A percentile compares a stretch with the other conserved stretches of the same genome.
phyloP scores from a whole-genome alignment of 1,284 basidiomycete genomes.

The Gymnopus androsaceus region DNA sequence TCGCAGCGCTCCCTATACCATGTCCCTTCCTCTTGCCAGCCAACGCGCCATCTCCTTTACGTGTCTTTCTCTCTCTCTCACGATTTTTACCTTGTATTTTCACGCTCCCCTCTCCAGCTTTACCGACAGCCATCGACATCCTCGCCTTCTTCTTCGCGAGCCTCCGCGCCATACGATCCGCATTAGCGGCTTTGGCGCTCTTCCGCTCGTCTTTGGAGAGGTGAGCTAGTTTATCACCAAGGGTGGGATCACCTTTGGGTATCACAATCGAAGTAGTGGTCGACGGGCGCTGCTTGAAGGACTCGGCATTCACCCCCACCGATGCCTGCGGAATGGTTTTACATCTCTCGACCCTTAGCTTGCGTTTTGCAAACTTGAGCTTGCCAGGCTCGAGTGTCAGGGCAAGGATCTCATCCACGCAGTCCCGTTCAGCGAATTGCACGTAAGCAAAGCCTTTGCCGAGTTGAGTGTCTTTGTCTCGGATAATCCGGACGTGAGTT shows the following conservation, averaged over 20 bases:
- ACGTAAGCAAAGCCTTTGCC: conserved; percentile 99
- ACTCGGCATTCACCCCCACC: conserved; percentile 13
- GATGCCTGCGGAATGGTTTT: conserved; percentile 55
- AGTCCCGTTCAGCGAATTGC: conserved; percentile 81
- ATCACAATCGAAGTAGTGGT: conserved; percentile 31
- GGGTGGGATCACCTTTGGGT: conserved; percentile 78
- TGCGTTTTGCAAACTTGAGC: conserved; percentile 89
- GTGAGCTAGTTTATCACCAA: conserved; percentile 75
- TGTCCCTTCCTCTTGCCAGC: conserved; percentile 31
- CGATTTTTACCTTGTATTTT: conserved; percentile 42
- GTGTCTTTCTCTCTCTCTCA: conserved; percentile 49
- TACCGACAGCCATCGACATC: conserved; percentile 29
- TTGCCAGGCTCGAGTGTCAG: conserved; percentile 62
- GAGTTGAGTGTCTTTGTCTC: conserved; percentile 91
- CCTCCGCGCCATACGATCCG: conserved; percentile 78
- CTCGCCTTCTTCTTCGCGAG: conserved; percentile 86
- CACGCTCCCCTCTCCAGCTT: conserved; percentile 37
- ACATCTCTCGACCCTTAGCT: conserved; percentile 84
- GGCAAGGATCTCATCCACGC: conserved; percentile 84
- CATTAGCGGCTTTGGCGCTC: conserved; percentile 73
- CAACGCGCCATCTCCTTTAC: conserved; percentile 29
- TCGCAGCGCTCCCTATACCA: conserved; percentile 23
- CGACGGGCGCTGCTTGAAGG: conserved; percentile 6
- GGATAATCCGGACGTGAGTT: conserved; percentile 81
- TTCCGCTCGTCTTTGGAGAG: conserved; percentile 88